Evolutionary conservation across 202 grass and related monocot genomes (phyloP).

Genomic region (Panicum virgatum): DNA sequence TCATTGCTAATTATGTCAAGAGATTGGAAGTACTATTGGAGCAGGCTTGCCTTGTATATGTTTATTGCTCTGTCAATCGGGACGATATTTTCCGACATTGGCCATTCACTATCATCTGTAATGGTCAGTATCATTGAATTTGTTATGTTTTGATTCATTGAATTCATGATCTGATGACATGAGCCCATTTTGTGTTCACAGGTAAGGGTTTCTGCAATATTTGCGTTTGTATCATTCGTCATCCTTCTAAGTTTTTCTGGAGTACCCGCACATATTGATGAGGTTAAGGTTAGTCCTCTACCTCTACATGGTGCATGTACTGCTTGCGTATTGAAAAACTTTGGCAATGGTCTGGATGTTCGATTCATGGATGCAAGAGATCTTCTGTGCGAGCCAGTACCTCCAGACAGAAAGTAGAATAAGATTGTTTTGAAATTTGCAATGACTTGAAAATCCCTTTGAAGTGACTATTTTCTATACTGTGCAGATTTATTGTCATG

Average conservation of each 20-base stretch:
- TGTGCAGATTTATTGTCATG: slow-evolving; percentile 74
- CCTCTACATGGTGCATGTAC: not conserved
- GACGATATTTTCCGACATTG: slow-evolving; percentile 71
- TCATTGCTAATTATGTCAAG: slow-evolving; percentile 94
- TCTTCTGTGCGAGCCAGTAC: not conserved
- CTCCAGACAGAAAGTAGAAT: not conserved
- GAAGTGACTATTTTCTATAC: not conserved
- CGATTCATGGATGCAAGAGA: not conserved
- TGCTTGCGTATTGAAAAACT: not conserved
- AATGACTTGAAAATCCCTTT: not conserved
- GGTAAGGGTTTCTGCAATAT: slow-evolving; percentile 84
- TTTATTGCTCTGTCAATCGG: slow-evolving; percentile 71
- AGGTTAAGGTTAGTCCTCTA: slow-evolving; percentile 64
- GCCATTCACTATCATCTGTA: slow-evolving; percentile 93
- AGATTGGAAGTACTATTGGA: slow-evolving; percentile 96
- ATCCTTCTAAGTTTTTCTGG: slow-evolving; percentile 85
- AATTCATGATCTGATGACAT: slow-evolving; percentile 2
- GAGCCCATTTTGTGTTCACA: slow-evolving; percentile 44
- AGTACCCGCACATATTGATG: slow-evolving; percentile 82
- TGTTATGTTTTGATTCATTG: slow-evolving; percentile 10
- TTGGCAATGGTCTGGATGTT: not conserved
- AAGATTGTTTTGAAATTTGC: not conserved
- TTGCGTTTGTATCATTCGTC: slow-evolving; percentile 83
- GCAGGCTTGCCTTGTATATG: slow-evolving; percentile 76
- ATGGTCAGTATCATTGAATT: slow-evolving; percentile 51